Base-by-base conservation (phyloP, 164 flowering plant genomes). In the Aristolochia fimbriata region DNA sequence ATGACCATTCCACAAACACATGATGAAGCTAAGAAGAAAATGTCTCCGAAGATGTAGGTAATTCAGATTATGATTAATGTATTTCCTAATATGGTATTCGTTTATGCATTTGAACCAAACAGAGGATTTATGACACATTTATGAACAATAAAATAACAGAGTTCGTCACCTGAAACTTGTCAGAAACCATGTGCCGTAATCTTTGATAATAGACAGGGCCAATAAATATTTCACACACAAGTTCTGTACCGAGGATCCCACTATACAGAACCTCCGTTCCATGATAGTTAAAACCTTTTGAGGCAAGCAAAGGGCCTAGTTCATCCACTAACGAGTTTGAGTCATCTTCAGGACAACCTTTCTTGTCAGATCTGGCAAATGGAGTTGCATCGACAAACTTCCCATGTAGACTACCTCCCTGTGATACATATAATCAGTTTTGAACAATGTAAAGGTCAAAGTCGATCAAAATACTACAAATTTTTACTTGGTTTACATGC, bases 191-290 rank as follows among this genome's bases (percentile, higher is more conserved):
- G 73, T 93, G 99, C 23, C 97, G 80, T 12, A 93, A 85, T 12
- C 99, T 83, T 61, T 90, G 99, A 69, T 93, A 93, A 73, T 87
- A 93, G 23, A 88, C 94, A 58, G 97, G 98, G n/a, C 98, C 98
- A 52, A 93, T 80, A 63, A 93, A 93, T 51, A 93, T 90, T 73
- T 87, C 94, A 73, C 97, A 93, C 17, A 81, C 69, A 43, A 93
- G 72, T 66, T 90, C 94, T 2, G 81, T 81, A 52, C 98, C 98
- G 71, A 83, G 85, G 61, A 90, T 77, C 55, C 98, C 98, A 70
- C 97, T 93, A 68, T 90, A 88, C 47, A 93, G 47, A 45, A 86
- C 92, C 72, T 93, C 98, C 11, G 51, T 22, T 17, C 98, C 98
- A 66, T 83, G 87, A 69, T 85, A 81, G 61, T 84, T 82, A 58